Base-by-base conservation (phyloP, 176 grass and related monocot species). In the Otatea glauca region DNA sequence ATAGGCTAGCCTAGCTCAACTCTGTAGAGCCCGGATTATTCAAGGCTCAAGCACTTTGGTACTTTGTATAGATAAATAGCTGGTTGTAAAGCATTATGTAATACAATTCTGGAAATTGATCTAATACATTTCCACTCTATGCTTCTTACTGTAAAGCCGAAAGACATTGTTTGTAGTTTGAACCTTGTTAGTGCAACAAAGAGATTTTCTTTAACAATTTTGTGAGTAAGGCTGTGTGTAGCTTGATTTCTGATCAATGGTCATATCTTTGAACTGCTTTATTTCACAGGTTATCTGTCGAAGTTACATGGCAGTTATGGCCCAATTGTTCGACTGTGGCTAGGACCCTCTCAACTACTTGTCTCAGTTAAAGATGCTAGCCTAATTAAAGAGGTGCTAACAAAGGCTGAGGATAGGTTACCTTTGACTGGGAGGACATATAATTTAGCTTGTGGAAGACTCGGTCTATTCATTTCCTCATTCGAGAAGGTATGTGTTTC, bases 361-460 rank as follows among this genome's bases (percentile, higher is more conserved):
- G 91, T 99, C 10, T 99, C 97, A 58, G 84, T 99, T 78, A 92
- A 91, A 89, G 93, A 99, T 75, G 74, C 78, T 44, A 72, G 34
- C 17, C 75, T 99, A 50, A 89, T 96, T 62, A 99, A 91, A 81
- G 90, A 96, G 82, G 74, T 94, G 77, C 81, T 96, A 50, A 49
- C 81, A 90, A 92, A 96, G 85, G 91, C 93, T 85, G 78, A 99
- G 69, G 97, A 99, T 88, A 96, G 96, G 82, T 88, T 96, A 49
- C 89, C 92, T 42, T 75, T 92, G 85, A 94, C 88, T 76, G 97
- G 78, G 70, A 92, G 79, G 71, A 88, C 93, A 72, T 99, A 96
- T 86, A 83, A 79, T 75, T 93, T 99, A 78, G 97, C 93, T 84
- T 99, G 94, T 60, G 93, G 97, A 89, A 88, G 63, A 82, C 91